phyloP scores from a whole-genome alignment of 305 asterid genomes.

The Fraxinus greggii region DNA sequence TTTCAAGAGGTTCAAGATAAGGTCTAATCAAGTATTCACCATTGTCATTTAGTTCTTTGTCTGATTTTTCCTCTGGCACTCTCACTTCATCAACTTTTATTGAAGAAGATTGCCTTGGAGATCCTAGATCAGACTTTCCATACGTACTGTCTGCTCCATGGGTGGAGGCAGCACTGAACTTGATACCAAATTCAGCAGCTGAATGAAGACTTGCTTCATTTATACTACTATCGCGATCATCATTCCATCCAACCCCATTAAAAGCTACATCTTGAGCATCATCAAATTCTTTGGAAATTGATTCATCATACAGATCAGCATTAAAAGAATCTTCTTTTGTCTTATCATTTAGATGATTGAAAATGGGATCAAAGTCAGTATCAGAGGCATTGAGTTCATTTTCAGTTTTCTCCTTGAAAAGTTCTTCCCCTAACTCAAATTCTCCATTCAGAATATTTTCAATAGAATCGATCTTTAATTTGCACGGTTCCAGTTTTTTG shows the following conservation, averaged over 20 bases:
- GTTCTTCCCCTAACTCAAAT: constrained; percentile 61
- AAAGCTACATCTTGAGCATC: constrained; percentile 69
- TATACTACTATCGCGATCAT: constrained; percentile 82
- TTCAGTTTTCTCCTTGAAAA: constrained; percentile 64
- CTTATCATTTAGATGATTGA: constrained; percentile 62
- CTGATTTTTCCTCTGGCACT: constrained; percentile 71
- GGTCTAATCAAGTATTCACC: constrained; percentile 99
- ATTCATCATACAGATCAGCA: constrained; percentile 67
- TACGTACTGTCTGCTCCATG: constrained; percentile 69
- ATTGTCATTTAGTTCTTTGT: constrained; percentile 82
- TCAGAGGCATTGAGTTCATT: constrained; percentile 57
- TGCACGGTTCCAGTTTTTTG: constrained; percentile 84
- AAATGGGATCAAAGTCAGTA: constrained; percentile 53
- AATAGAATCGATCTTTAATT: constrained; percentile 69
- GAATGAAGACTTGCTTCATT: constrained; percentile 91
- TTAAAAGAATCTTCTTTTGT: constrained; percentile 57
- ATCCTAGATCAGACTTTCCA: constrained; percentile 76
- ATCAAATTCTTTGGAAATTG: constrained; percentile 69
- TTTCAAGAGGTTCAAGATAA: constrained; percentile 81
- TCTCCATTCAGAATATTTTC: constrained; percentile 68
- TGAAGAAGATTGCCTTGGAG: constrained; percentile 72
- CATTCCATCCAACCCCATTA: constrained; percentile 84
- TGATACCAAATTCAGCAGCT: constrained; percentile 81
- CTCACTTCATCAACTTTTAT: constrained; percentile 59
- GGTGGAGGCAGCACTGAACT: constrained; percentile 73